These are phyloP conservation scores for Alloteropsis semialata DNA, from an alignment of 176 grass and related monocot genomes.

Conservation along the genomic window DNA sequence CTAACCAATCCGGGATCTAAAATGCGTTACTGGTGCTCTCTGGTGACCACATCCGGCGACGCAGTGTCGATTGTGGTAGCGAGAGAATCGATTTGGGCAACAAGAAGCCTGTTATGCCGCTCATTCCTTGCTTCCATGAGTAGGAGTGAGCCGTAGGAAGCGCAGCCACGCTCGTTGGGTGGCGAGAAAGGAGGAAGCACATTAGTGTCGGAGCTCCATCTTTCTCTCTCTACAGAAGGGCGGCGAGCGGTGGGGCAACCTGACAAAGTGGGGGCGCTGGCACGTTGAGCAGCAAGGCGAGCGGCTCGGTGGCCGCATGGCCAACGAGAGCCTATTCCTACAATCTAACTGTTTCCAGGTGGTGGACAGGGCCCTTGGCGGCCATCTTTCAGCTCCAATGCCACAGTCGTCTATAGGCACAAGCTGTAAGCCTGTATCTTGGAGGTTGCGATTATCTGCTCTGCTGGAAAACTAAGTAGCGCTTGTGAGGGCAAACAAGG, in stretches of 20 bases:
- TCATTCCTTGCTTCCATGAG: neutral
- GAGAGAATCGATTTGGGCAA: neutral
- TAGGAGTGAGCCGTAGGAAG: neutral
- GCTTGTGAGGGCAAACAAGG: neutral
- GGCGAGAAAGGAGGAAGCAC: neutral
- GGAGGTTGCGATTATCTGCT: neutral
- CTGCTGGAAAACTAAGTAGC: neutral
- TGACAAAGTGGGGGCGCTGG: too few species aligned
- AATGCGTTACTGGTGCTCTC: neutral
- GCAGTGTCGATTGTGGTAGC: neutral
- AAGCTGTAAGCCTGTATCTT: neutral
- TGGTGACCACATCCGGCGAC: neutral
- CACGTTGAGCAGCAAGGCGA: too few species aligned
- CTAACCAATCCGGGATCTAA: neutral
- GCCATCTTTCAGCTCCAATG: neutral
- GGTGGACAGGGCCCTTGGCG: too few species aligned
- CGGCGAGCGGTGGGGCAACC: too few species aligned
- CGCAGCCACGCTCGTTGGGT: neutral
- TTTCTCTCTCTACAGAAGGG: neutral
- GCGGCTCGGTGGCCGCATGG: too few species aligned
- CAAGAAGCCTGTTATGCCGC: neutral
- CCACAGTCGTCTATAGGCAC: neutral
- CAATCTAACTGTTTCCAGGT: too few species aligned
- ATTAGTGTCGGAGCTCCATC: neutral
- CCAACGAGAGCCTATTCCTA: neutral